Conservation (phyloP, 805 yeast genomes). For the Saccharomyces kudriavzevii region DNA sequence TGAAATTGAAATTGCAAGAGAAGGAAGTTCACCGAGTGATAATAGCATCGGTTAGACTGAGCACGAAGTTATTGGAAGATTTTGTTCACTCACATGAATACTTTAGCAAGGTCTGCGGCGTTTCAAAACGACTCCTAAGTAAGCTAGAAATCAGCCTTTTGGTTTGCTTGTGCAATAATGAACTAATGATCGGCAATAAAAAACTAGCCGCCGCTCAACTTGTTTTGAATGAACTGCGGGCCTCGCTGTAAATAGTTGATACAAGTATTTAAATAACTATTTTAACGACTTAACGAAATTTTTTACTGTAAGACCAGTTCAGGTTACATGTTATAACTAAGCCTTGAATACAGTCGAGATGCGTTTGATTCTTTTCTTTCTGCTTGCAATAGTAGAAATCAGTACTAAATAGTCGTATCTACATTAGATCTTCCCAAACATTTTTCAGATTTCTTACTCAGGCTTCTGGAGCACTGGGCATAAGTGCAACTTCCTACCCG, state of each 20-base stretch:
- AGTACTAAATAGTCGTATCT: not conserved
- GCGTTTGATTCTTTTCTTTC: not conserved
- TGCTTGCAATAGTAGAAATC: not conserved
- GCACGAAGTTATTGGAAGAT: conserved; percentile 43
- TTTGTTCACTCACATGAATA: conserved; percentile 37
- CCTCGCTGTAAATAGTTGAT: not conserved
- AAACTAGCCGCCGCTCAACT: conserved; percentile 11
- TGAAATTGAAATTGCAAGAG: conserved; percentile 28
- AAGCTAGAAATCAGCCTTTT: conserved; percentile 22
- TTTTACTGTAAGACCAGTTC: not conserved
- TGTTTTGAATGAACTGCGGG: conserved; percentile 11
- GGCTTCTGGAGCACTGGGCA: not conserved
- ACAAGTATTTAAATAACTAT: not conserved
- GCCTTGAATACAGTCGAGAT: not conserved
- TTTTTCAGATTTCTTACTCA: not conserved
- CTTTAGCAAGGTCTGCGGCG: conserved; percentile 42
- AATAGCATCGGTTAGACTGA: conserved; percentile 37
- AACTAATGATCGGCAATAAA: conserved; percentile 14
- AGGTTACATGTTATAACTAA: not conserved
- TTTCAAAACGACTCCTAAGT: conserved; percentile 27
- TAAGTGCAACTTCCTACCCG: not conserved
- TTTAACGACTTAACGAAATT: not conserved
- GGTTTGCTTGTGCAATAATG: conserved; percentile 13
- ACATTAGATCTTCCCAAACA: not conserved
- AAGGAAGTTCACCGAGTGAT: conserved; percentile 37